Evolutionary conservation across 306 rosid species (phyloP).

Genomic region (Urtica urens): DNA sequence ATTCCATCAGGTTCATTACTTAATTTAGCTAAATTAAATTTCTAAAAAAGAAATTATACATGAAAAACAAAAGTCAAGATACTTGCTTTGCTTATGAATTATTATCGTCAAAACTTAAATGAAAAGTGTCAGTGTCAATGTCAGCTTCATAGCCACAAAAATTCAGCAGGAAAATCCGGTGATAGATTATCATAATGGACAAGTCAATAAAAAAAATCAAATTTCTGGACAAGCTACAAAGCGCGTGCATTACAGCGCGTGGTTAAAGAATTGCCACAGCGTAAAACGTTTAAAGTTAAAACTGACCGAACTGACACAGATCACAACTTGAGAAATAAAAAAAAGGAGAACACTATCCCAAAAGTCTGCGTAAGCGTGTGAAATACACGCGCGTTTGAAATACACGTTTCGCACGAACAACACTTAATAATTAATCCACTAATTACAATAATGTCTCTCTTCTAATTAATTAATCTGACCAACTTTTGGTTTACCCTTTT

Average conservation of each 20-base stretch:
- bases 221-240: neutral
- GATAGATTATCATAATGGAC: too few species aligned
- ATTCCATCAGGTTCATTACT: too few species aligned
- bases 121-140: too few species aligned
- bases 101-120: too few species aligned
- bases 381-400: constrained; percentile 9
- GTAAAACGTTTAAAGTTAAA: too few species aligned
- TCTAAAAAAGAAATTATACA: too few species aligned
- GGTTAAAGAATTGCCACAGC: neutral
- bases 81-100: too few species aligned
- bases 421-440: neutral
- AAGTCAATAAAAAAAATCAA: constrained; percentile 4
- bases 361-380: constrained; percentile 1
- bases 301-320: constrained; percentile 14
- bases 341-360: constrained; percentile 13
- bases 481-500: neutral
- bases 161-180: constrained; percentile 19
- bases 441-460: neutral
- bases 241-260: constrained; percentile 20
- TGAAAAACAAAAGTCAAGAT: too few species aligned
- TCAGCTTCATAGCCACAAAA: too few species aligned
- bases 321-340: neutral
- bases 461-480: neutral
- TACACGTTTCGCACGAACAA: neutral
- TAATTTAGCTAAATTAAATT: too few species aligned